Base-by-base conservation (phyloP, 164 flowering plant species). In the Euptelea pleiosperma region DNA sequence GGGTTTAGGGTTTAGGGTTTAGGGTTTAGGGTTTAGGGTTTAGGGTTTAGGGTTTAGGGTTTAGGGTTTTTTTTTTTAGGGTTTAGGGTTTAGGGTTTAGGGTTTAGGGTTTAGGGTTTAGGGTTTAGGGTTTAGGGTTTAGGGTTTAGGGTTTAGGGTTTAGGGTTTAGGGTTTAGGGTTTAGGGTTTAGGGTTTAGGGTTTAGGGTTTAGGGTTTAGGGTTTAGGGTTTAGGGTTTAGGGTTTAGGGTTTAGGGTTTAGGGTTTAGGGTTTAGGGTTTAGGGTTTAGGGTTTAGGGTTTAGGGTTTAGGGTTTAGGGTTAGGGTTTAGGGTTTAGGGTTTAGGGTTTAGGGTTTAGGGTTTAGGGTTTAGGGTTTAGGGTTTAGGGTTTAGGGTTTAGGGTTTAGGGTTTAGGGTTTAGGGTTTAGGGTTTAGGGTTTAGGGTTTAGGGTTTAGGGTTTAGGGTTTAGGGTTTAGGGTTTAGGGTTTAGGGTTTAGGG, bases 71-170 rank as follows among this genome's bases (percentile, higher is more conserved):
- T 25, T 36, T 37, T 34, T 49, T 49, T 49, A 25, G 33, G 33
- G 33, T 49, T 49, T 49, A 28, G 33, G 31, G 53, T 49, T 49
- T 49, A 14, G 53, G 53, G 53, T 49, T 25, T 49, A 49, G 53
- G 53, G 53, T 24, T 49, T 24, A 28, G 33, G 31, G 31, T 24
- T 49, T 25, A 25, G 53, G n/a, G 53, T 49, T 49, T 49, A 14
- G 33, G 53, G 53, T 24, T 49, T 49, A 25, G 53, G n/a, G 53
- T 49, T 49, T 49, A 49, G 33, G 53, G n/a, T 52, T n/a, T n/a
- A n/a, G n/a, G n/a, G n/a, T n/a, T n/a, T n/a, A n/a, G n/a, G n/a
- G n/a, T n/a, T n/a, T n/a, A n/a, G n/a, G n/a, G n/a, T n/a, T n/a
- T n/a, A n/a, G n/a, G n/a, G n/a, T n/a, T n/a, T n/a, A n/a, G n/a